These are phyloP conservation scores for Microbotryum saponariae DNA, from an alignment of 1,284 basidiomycete genomes.

Conservation along the genomic window DNA sequence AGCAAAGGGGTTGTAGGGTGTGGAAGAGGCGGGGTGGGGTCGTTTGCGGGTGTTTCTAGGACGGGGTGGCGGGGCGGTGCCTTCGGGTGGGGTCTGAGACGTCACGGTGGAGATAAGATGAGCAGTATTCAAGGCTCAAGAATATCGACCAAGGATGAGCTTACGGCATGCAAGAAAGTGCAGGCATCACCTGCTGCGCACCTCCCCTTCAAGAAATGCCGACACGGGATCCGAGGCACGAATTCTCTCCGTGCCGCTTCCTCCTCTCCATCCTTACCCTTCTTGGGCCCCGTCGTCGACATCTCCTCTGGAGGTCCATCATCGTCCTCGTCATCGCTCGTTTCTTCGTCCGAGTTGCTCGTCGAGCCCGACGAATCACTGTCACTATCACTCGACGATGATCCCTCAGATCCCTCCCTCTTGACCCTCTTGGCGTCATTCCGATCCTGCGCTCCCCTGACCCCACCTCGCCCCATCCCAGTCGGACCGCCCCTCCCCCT, in stretches of 20 bases:
- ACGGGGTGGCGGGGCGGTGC: slow-evolving; percentile 6
- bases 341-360: neutral
- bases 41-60: slow-evolving; percentile 7
- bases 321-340: slow-evolving; percentile 6
- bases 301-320: slow-evolving; percentile 14
- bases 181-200: slow-evolving; percentile 20
- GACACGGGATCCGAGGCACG: slow-evolving; percentile 18
- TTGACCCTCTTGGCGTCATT: neutral
- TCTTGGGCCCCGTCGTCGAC: neutral
- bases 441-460: neutral
- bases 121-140: neutral
- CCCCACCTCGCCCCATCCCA: slow-evolving; percentile 8
- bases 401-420: neutral
- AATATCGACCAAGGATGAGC: neutral
- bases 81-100: slow-evolving; percentile 11
- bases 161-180: slow-evolving; percentile 24
- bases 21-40: slow-evolving; percentile 29
- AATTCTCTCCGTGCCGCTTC: slow-evolving; percentile 7
- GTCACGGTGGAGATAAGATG: neutral
- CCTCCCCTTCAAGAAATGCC: slow-evolving; percentile 19
- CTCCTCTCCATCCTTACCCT: neutral
- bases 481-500: slow-evolving; percentile 6
- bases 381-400: neutral
- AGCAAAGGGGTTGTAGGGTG: slow-evolving; percentile 57
- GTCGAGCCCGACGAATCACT: neutral